Evolutionary conservation across 140 eudicot genomes (phyloP).

Genomic region (Oenanthe javanica): DNA sequence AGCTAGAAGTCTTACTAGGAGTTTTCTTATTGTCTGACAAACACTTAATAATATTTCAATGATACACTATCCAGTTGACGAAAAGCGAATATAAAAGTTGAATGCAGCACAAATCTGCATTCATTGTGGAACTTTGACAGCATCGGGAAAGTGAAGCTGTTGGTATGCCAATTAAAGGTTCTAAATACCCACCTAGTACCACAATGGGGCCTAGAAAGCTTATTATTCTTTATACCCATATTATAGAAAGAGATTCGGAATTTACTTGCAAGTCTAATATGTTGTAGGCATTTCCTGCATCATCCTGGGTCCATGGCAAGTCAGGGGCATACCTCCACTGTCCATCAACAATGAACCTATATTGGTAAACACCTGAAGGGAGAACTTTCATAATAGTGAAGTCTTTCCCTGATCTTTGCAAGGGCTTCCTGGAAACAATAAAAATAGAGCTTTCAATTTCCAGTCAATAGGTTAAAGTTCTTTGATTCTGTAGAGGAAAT

Average conservation of each 20-base stretch:
- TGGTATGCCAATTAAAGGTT: background rate
- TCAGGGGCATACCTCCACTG: constrained; percentile 89
- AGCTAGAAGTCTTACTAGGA: background rate
- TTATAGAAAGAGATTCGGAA: background rate
- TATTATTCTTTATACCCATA: background rate
- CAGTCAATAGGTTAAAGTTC: background rate
- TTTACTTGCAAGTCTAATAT: constrained; percentile 80
- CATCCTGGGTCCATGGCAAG: constrained; percentile 76
- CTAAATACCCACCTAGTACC: background rate
- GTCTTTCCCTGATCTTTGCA: constrained; percentile 95
- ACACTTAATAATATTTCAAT: background rate
- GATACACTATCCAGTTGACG: background rate
- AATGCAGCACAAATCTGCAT: background rate
- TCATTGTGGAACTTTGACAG: background rate
- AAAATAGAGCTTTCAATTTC: background rate
- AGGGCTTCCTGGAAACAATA: constrained; percentile 47
- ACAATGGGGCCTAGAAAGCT: background rate
- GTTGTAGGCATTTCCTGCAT: constrained; percentile 76
- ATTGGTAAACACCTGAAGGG: constrained; percentile 91
- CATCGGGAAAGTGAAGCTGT: background rate
- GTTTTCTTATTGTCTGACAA: background rate
- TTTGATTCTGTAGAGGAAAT: background rate
- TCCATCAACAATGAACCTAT: constrained; percentile 91
- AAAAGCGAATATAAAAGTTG: background rate
- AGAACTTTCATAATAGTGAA: constrained; percentile 90